Base-by-base conservation (phyloP, 208 protist genomes). In the Leishmania amazonensis region DNA sequence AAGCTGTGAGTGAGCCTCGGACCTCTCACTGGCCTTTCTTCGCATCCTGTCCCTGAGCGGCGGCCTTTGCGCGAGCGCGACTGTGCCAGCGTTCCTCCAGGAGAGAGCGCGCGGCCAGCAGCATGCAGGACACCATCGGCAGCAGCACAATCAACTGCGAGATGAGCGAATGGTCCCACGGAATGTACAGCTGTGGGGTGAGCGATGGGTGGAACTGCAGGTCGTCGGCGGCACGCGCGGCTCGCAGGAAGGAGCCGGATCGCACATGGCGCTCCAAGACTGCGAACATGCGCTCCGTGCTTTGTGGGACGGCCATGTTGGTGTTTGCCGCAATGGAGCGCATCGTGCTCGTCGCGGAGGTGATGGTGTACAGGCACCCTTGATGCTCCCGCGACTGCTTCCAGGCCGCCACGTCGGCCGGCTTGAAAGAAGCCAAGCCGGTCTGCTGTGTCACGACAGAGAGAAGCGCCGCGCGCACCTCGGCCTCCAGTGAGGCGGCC, bases 171-270 rank as follows among this genome's bases (percentile, higher is more conserved):
- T 97, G 92, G 62, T 97, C 94, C 81, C 80, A 91, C 49, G 94
- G 94, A 71, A 95, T 93, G 86, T 93, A 94, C 58, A 95, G 83
- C 75, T 95, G 90, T n/a, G 94, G 91, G 4, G 91, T 87, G 0
- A 95, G 84, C 17, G 90, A 85, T n/a, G 88, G 90, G 78, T 97
- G 89, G 73, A 90, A 94, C 86, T 93, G 94, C 19, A 97, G 81
- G 58, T 93, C 88, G 77, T 95, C 90, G 7, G 91, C 91, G 2
- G 91, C 91, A 3, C 86, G 83, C 21, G 94, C 90, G 38, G 90
- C 85, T 9, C 85, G 84, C 65, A 91, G 83, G 57, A 89, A 90
- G 7, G 80, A 79, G 35, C 42, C 21, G 24, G 75, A 75, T 3
- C 76, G 21, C 15, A 93, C 83, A 35, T 92, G 81, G 1, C 47